A percentile compares a stretch with the other conserved stretches of the same genome.
These are phyloP conservation scores for Rhodotorula sp. DNA, from an alignment of 1,284 basidiomycete species.

Conservation along the genomic window DNA sequence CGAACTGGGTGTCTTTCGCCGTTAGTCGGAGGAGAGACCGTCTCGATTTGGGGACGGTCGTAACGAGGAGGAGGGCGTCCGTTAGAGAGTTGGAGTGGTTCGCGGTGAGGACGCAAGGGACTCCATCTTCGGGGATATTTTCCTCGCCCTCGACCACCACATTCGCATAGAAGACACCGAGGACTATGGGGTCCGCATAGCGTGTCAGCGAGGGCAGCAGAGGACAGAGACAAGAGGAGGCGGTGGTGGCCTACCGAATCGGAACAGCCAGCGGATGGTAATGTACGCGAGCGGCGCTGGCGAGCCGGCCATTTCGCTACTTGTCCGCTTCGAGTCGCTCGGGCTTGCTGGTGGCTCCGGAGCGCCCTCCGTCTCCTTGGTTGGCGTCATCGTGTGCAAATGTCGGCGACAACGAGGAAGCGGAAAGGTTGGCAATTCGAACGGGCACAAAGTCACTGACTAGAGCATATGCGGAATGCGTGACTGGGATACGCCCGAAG, in stretches of 20 bases:
- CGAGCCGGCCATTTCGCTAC: neutral
- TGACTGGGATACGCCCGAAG: no score
- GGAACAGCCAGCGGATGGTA: constrained; percentile 27
- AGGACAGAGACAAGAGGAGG: neutral
- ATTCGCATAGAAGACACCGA: constrained; percentile 81
- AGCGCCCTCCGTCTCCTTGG: neutral
- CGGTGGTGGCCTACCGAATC: neutral
- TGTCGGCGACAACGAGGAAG: no score
- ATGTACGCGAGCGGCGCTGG: constrained; percentile 29
- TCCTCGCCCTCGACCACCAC: constrained; percentile 78
- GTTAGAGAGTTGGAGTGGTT: constrained; percentile 82
- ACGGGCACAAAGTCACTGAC: no score
- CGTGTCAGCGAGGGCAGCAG: constrained; percentile 50
- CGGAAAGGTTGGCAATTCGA: no score
- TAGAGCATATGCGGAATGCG: no score
- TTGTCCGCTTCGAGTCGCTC: no score
- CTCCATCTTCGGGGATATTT: constrained; percentile 65
- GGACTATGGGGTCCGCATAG: constrained; percentile 60
- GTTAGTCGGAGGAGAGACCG: constrained; percentile 77
- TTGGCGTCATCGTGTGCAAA: neutral
- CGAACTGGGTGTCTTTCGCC: constrained; percentile 80
- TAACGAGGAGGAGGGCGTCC: constrained; percentile 62
- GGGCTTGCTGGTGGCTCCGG: no score
- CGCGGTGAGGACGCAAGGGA: constrained; percentile 70
- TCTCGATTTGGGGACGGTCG: constrained; percentile 47